Evolutionary conservation across 768 basidiomycete genomes (phyloP), one percentile per base, ranked within the genome.

Genomic region (Lentinula sp.): DNA sequence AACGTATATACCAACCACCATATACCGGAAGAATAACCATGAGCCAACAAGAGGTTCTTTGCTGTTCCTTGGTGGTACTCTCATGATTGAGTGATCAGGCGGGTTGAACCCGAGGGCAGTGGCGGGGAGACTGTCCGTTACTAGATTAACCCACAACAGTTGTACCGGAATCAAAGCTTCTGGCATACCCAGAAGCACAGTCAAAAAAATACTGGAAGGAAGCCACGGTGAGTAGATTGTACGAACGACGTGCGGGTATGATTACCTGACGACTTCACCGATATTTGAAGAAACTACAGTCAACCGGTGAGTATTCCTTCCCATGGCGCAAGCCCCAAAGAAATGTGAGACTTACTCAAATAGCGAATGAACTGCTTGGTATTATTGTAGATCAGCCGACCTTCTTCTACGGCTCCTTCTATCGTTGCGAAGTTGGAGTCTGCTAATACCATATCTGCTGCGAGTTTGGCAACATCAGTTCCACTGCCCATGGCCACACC

Each of bases 331-430:
- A 8, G 10, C 43, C 53, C 39, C 20, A 49, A 46, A 61, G 39
- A 39, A 18, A 60, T 61, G 61, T 41, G 41, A 35, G 16, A 81
- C 89, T 43, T 68, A 92, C 90, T 98, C 70, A 99, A 88, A 78
- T 98, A 99, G 68, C 96, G 90, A 74, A 99, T 98, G 75, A 99
- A 99, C 72, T 98, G 96, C 77, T 99, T 99, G 49, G 95, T 98
- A 76, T 99, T 99, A 77, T 98, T 98, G 76, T 98, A 98, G 69
- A 98, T 99, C 61, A 96, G 81, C 74, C 96, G 81, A 67, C 96
- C 96, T 77, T 99, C 96, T 73, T 98, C 96, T 49, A 99, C 95
- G 7, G 96, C 96, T 66, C 86, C 80, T 73, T 97, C 95, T 74
- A 99, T 98, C 6, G 95, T 95, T 10, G 94, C 88, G 74, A 99